Conservation (phyloP, 208 protist genomes). For the Lotmaria passim region DNA sequence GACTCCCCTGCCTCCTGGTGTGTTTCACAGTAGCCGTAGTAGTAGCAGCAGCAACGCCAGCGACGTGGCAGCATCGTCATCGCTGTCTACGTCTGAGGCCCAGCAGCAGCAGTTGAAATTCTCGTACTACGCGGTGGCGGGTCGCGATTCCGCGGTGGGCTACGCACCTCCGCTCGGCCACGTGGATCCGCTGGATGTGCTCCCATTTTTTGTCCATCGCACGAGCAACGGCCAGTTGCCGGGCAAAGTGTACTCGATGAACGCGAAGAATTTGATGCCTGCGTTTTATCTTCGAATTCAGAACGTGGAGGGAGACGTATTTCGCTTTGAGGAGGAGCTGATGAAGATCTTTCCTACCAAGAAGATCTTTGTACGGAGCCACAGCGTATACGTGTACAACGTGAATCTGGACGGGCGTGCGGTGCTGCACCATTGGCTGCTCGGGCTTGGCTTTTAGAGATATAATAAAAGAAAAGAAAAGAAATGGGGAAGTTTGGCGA, state of each 20-base stretch:
- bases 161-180: constrained; percentile 83
- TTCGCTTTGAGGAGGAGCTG: constrained; percentile 89
- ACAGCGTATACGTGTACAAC: constrained; percentile 82
- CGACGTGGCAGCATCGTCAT: neutral
- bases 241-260: constrained; percentile 73
- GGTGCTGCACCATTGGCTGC: constrained; percentile 87
- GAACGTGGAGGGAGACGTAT: constrained; percentile 78
- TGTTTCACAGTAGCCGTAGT: constrained; percentile 13
- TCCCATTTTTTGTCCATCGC: constrained; percentile 89
- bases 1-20: constrained; percentile 25
- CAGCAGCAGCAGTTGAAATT: constrained; percentile 5
- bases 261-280: constrained; percentile 76
- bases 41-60: neutral
- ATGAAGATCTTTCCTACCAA: constrained; percentile 92
- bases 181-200: constrained; percentile 70
- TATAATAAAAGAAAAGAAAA: too few species aligned
- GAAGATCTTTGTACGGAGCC: constrained; percentile 82
- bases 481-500: too few species aligned
- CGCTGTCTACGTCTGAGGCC: neutral
- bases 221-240: constrained; percentile 78
- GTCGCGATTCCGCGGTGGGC: constrained; percentile 60
- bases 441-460: constrained; percentile 81
- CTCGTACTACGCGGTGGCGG: constrained; percentile 51
- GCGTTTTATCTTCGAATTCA: constrained; percentile 72
- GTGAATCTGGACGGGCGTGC: constrained; percentile 70